Base-by-base conservation (phyloP, 2,329 filamentous ascomycete species). In the Neofusicoccum laricinum region DNA sequence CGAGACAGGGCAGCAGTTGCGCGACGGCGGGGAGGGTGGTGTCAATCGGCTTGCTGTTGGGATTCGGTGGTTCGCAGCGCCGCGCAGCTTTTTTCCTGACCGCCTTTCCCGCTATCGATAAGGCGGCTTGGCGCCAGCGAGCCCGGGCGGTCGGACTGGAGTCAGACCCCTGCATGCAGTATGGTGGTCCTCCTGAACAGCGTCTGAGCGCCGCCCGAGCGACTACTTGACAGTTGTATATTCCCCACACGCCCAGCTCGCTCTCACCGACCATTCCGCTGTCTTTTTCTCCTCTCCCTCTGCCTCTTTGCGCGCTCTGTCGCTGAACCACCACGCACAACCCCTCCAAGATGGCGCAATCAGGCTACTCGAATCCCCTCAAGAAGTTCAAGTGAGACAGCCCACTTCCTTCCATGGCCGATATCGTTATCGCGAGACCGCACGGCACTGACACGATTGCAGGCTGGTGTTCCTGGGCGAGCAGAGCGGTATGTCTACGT, bases 401-500 rank as follows among this genome's bases (percentile, higher is more conserved):
- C 62, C 32, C 30, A 21, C 36, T 14, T 32, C 63, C 41, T 57
- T 46, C 51, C 7, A 38, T 51, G 14, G 21, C 58, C 19, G 34
- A 4, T n/a, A 58, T 17, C 62, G 40, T 19, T 38, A 50, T 58
- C 51, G 17, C 30, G n/a, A 40, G 34, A 41, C 41, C 50, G 41
- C 21, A 10, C 15, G 41, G 36, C 15, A 58, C 62, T 64, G 43
- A 64, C 34, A 30, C 30, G 30, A 21, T 14, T 12, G 10, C 41
- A 97, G 93, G 83, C 83, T 99, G 80, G 95, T 99, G 71, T 99
- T 99, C 80, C 83, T 99, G 68, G 95, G 95, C 76, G 95, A 99
- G 82, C 95, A 99, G 81, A 98, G 94, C 79, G 95, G 94, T 97
- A 92, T 78, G 88, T 78, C 51, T 43, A 36, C 59, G 46, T 30